These are phyloP conservation scores for Astragalus membranaceus DNA, from an alignment of 306 rosid genomes.

Conservation along the genomic window DNA sequence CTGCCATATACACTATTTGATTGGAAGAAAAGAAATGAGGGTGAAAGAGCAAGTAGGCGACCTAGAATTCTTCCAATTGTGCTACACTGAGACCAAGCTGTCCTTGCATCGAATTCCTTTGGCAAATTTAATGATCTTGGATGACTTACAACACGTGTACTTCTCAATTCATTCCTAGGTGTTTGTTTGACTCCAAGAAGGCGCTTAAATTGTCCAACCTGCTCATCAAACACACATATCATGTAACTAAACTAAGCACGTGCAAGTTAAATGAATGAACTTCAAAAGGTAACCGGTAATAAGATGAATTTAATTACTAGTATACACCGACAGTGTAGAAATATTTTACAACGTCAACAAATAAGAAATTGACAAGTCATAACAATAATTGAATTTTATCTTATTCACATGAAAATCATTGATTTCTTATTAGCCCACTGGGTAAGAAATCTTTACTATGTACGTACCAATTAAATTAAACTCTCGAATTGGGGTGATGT, in stretches of 20 bases:
- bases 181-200: conserved; percentile 82
- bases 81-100: conserved; percentile 76
- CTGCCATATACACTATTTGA: conserved; percentile 3
- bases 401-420: too few species aligned
- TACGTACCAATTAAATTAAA: too few species aligned
- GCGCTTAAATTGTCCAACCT: conserved; percentile 82
- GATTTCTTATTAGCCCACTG: too few species aligned
- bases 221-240: conserved; percentile 15
- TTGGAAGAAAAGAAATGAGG: background rate
- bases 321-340: too few species aligned
- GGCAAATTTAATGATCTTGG: conserved; percentile 70
- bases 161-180: conserved; percentile 36
- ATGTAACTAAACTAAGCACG: background rate
- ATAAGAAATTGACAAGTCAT: too few species aligned
- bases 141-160: conserved; percentile 47
- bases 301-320: too few species aligned
- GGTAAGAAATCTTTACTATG: too few species aligned
- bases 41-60: conserved; percentile 11
- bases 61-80: conserved; percentile 83
- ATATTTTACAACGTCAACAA: too few species aligned
- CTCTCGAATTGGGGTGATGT: too few species aligned
- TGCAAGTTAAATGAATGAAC: conserved; percentile 6
- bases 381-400: too few species aligned
- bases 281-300: background rate
- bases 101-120: conserved; percentile 74